phyloP scores from a whole-genome alignment of 495 filamentous ascomycete species.

The Tetracladium setigerum region DNA sequence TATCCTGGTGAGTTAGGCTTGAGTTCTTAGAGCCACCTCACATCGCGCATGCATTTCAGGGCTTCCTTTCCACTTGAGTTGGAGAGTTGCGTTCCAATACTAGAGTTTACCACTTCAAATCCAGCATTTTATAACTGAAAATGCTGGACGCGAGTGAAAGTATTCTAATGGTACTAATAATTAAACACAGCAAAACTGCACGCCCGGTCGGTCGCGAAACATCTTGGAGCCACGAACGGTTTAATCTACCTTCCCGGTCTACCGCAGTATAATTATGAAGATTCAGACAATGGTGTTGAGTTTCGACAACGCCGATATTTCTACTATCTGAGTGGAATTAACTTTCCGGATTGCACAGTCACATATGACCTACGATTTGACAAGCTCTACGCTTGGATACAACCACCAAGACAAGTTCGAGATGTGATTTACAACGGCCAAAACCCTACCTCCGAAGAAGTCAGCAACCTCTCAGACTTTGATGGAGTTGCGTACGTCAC shows the following conservation, averaged over 20 bases:
- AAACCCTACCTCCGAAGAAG: conserved; percentile 55
- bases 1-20: conserved; percentile 7
- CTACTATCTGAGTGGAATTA: conserved; percentile 89
- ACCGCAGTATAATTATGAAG: conserved; percentile 40
- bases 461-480: conserved; percentile 60
- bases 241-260: conserved; percentile 54
- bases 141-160: no score
- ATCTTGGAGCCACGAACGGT: conserved; percentile 53
- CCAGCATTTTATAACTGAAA: no score
- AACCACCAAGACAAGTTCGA: conserved; percentile 74
- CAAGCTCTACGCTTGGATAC: conserved; percentile 79
- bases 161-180: not conserved
- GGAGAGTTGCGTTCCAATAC: not conserved
- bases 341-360: conserved; percentile 71
- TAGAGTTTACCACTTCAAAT: no score
- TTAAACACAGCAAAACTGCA: conserved; percentile 63
- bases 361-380: conserved; percentile 68
- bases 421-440: conserved; percentile 95
- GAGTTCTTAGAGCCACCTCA: not conserved
- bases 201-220: conserved; percentile 60
- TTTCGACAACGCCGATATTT: conserved; percentile 81
- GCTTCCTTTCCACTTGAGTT: not conserved
- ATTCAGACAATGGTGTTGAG: conserved; percentile 45
- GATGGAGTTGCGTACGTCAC: conserved; percentile 33
- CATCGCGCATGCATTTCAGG: not conserved